Evolutionary conservation across 2,329 filamentous ascomycete species (phyloP).

Genomic region (Diplodia sapinea): DNA sequence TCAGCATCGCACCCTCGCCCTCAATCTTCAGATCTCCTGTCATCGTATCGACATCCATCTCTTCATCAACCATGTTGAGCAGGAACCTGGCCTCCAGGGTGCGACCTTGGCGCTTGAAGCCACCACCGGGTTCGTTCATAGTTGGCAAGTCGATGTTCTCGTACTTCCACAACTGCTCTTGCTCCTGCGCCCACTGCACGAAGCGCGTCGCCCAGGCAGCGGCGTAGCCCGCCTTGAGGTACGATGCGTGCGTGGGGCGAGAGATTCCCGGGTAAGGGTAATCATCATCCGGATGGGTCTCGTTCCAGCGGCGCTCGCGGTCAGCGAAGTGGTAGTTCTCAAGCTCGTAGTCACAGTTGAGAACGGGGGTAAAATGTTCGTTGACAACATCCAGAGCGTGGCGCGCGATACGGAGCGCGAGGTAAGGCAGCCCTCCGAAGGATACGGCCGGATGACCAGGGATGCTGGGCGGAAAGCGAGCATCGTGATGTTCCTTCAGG

Average conservation of each 20-base stretch:
- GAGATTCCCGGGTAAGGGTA: background rate
- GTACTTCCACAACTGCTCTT: conserved; percentile 16
- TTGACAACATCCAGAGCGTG: background rate
- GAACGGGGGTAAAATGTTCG: background rate
- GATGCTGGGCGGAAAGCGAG: background rate
- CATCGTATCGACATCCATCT: background rate
- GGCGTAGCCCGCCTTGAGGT: conserved; percentile 18
- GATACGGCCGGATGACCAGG: background rate
- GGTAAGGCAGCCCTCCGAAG: background rate
- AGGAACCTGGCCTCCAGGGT: conserved; percentile 13
- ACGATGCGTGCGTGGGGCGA: background rate
- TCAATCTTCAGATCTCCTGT: background rate
- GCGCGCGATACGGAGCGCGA: conserved; percentile 6
- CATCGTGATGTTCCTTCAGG: background rate
- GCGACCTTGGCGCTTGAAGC: conserved; percentile 17
- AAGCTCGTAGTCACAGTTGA: background rate
- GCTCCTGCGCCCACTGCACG: conserved; percentile 27
- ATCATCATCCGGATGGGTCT: background rate
- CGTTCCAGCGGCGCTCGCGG: conserved; percentile 1
- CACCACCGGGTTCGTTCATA: background rate
- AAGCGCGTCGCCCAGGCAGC: conserved; percentile 26
- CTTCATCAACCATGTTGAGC: conserved; percentile 1
- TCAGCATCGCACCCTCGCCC: conserved; percentile 1
- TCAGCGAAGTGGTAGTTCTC: background rate
- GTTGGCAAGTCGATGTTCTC: background rate